Conservation (phyloP, 75 land plant species). For the Gnetum montanum region DNA sequence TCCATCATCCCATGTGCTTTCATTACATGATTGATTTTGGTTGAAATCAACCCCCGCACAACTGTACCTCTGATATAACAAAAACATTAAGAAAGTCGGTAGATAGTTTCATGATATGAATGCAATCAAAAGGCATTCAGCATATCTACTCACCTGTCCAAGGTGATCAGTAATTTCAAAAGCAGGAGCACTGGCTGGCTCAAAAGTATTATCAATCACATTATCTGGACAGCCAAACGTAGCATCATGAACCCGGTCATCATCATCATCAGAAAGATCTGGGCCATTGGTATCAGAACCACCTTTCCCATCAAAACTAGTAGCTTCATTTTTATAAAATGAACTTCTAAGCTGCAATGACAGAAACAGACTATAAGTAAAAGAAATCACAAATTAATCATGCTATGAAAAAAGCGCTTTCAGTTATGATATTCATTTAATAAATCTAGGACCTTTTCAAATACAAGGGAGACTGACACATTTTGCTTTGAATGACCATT, state of each 20-base stretch:
- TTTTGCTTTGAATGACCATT: constrained; percentile 8
- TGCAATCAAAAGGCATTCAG: too few relatives aligned
- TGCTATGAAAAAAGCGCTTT: not conserved
- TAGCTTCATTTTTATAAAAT: constrained; percentile 14
- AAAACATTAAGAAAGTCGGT: too few relatives aligned
- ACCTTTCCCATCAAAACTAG: constrained; percentile 6
- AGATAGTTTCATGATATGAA: too few relatives aligned
- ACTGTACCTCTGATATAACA: too few relatives aligned
- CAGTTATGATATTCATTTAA: not conserved
- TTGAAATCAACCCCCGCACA: constrained; percentile 10
- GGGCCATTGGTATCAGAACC: not conserved
- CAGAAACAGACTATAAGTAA: not conserved
- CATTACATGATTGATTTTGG: too few relatives aligned
- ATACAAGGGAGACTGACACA: constrained; percentile 28
- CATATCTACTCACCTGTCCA: too few relatives aligned
- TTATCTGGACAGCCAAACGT: too few relatives aligned
- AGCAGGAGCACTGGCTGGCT: too few relatives aligned
- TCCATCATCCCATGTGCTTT: constrained; percentile 21
- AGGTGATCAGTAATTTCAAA: too few relatives aligned
- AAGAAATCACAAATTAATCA: not conserved
- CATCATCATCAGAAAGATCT: constrained; percentile 5
- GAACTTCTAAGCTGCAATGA: constrained; percentile 53
- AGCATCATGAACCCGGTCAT: constrained; percentile 3
- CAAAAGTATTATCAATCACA: too few relatives aligned
- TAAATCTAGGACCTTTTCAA: constrained; percentile 40